A percentile compares a stretch with the other conserved stretches of the same genome.
Conservation (phyloP, 2,329 filamentous ascomycete species). For the Graphilbum ipis-grandicollis region DNA sequence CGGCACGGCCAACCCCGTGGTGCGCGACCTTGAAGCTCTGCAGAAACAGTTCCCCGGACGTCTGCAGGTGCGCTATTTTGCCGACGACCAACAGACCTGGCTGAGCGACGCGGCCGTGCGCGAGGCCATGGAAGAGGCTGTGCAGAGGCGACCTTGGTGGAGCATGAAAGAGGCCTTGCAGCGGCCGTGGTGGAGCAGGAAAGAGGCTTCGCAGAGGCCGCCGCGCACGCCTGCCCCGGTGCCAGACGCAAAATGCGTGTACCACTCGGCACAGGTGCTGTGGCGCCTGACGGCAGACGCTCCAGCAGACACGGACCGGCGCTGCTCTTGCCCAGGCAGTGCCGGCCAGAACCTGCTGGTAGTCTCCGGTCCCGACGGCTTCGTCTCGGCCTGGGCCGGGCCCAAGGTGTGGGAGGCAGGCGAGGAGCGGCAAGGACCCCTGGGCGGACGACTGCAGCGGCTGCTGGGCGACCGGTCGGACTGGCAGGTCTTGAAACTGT, state of each 20-base stretch:
- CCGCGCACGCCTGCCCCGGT: too few species aligned
- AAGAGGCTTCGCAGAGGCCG: background rate
- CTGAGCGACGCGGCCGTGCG: conserved; percentile 38
- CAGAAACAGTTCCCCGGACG: conserved; percentile 37
- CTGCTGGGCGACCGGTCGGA: conserved; percentile 30
- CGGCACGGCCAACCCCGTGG: conserved; percentile 23
- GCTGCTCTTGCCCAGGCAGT: conserved; percentile 11
- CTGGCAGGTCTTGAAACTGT: conserved; percentile 38
- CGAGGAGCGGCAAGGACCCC: conserved; percentile 53
- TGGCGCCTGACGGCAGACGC: conserved; percentile 5
- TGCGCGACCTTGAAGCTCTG: conserved; percentile 44
- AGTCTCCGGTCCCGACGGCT: conserved; percentile 82
- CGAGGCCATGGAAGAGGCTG: background rate
- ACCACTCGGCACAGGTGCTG: conserved; percentile 14
- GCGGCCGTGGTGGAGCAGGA: too few species aligned
- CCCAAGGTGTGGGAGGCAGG: conserved; percentile 61
- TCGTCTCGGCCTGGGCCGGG: conserved; percentile 66
- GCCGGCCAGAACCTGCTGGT: conserved; percentile 51
- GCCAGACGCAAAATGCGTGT: too few species aligned
- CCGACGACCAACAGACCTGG: conserved; percentile 61
- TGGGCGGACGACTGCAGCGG: conserved; percentile 49
- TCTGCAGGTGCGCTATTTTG: conserved; percentile 54
- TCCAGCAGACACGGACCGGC: background rate
- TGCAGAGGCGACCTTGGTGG: background rate
- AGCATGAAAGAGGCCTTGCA: too few species aligned